phyloP scores from a whole-genome alignment of 2,329 filamentous ascomycete species.

The Talaromyces sp. region DNA sequence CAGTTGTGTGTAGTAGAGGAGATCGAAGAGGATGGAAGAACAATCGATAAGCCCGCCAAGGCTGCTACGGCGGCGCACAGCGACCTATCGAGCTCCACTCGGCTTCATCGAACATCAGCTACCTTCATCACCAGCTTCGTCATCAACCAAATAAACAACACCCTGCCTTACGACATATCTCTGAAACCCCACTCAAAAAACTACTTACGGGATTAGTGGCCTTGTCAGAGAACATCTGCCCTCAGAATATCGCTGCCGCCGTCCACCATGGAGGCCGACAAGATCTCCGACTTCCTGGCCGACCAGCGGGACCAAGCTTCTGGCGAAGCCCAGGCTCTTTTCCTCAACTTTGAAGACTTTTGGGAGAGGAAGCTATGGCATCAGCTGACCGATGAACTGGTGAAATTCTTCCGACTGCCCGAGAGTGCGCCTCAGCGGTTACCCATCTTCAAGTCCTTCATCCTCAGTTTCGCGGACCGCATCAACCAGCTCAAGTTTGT shows the following conservation, averaged over 20 bases:
- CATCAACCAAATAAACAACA: slow-evolving; percentile 11
- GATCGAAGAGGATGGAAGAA: neutral
- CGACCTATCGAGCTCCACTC: slow-evolving; percentile 22
- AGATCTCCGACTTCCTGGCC: slow-evolving; percentile 84
- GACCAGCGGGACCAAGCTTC: slow-evolving; percentile 84
- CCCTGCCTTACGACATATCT: slow-evolving; percentile 6
- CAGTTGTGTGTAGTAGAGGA: neutral
- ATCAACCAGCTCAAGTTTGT: slow-evolving; percentile 99
- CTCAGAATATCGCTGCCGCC: slow-evolving; percentile 10
- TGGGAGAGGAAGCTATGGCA: slow-evolving; percentile 99
- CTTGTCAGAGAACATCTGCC: neutral
- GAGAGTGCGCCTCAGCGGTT: slow-evolving; percentile 79
- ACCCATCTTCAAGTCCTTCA: slow-evolving; percentile 87
- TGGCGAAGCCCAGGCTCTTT: slow-evolving; percentile 78
- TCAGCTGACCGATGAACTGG: slow-evolving; percentile 83
- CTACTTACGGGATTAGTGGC: neutral
- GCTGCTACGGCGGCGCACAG: slow-evolving; percentile 18
- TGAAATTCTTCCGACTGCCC: slow-evolving; percentile 79
- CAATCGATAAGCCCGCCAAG: neutral
- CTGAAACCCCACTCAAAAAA: neutral
- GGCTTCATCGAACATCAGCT: slow-evolving; percentile 13
- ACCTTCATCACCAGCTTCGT: slow-evolving; percentile 6
- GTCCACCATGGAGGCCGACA: slow-evolving; percentile 69
- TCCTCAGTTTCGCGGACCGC: slow-evolving; percentile 93
- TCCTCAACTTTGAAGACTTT: slow-evolving; percentile 88